Conservation (phyloP, 495 filamentous ascomycete species). For the Aspergillus carlsbadensis region DNA sequence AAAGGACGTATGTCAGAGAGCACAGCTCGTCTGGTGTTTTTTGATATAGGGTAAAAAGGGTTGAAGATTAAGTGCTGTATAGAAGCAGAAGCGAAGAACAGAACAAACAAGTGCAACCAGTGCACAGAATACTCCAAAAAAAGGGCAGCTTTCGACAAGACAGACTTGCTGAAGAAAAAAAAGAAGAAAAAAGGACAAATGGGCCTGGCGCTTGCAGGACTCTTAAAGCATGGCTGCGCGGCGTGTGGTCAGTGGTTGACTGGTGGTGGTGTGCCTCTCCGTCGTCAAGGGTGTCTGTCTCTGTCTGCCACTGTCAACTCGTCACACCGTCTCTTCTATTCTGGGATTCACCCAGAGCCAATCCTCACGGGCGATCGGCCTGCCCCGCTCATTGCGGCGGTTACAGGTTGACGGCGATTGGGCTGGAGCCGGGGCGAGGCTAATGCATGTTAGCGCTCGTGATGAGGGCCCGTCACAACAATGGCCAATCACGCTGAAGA, state of each 20-base stretch:
- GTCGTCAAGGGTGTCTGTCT: neutral
- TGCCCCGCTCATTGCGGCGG: slow-evolving; percentile 1
- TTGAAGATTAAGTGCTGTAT: slow-evolving; percentile 24
- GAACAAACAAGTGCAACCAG: slow-evolving; percentile 50
- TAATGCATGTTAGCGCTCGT: slow-evolving; percentile 15
- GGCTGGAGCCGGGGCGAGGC: slow-evolving; percentile 3
- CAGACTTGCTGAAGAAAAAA: slow-evolving; percentile 70
- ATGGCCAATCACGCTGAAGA: neutral
- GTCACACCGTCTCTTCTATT: slow-evolving; percentile 13
- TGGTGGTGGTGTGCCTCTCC: too few relatives aligned
- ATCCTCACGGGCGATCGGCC: neutral
- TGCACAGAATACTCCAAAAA: slow-evolving; percentile 50
- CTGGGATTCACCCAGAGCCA: neutral
- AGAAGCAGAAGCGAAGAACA: slow-evolving; percentile 54
- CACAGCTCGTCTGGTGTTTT: slow-evolving; percentile 42
- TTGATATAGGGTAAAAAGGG: slow-evolving; percentile 29
- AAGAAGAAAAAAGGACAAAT: slow-evolving; percentile 25
- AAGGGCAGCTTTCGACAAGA: slow-evolving; percentile 61
- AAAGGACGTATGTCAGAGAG: slow-evolving; percentile 33
- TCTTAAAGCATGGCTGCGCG: slow-evolving; percentile 9
- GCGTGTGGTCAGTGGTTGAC: neutral
- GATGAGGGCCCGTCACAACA: neutral
- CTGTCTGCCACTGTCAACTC: neutral
- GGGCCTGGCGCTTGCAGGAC: slow-evolving; percentile 12
- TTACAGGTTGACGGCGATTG: neutral